phyloP scores from a whole-genome alignment of 208 protist species.

The Trypanosoma rangeli region DNA sequence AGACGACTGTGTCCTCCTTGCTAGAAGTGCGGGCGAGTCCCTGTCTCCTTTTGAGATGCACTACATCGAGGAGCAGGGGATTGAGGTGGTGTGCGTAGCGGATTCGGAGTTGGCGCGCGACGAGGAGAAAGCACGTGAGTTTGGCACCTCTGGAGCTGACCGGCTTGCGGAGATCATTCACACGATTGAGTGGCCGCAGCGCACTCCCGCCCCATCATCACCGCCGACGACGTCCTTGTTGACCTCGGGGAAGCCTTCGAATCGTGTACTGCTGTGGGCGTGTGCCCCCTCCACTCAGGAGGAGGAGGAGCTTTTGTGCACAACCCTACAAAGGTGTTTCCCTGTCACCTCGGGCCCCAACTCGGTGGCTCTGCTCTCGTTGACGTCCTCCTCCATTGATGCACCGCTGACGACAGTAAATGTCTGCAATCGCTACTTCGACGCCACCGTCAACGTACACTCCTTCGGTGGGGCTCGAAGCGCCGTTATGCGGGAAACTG shows the following conservation, averaged over 20 bases:
- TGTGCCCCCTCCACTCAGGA: slow-evolving; percentile 27
- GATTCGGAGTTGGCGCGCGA: slow-evolving; percentile 1
- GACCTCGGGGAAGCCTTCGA: neutral
- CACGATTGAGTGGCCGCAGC: slow-evolving; percentile 35
- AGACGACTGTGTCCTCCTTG: slow-evolving; percentile 8
- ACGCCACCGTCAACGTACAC: slow-evolving; percentile 27
- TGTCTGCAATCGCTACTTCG: slow-evolving; percentile 40
- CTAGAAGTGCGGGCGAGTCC: neutral
- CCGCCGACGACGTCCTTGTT: neutral
- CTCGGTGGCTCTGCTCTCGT: neutral
- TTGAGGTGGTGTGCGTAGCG: slow-evolving; percentile 39
- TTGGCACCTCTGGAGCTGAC: slow-evolving; percentile 34
- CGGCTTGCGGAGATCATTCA: slow-evolving; percentile 60
- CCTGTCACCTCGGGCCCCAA: neutral
- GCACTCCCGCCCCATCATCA: neutral
- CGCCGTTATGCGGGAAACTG: neutral
- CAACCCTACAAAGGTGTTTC: slow-evolving; percentile 18
- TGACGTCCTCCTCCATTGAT: slow-evolving; percentile 2
- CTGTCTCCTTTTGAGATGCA: slow-evolving; percentile 34
- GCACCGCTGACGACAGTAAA: neutral
- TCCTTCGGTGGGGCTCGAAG: slow-evolving; percentile 22
- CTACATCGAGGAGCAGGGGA: slow-evolving; percentile 34
- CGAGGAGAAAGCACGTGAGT: slow-evolving; percentile 19
- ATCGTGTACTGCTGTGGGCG: slow-evolving; percentile 27
- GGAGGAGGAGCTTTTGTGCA: slow-evolving; percentile 40